Evolutionary conservation across 495 filamentous ascomycete genomes (phyloP), one percentile per base, ranked within the genome.

Genomic region (Umbilicaria muhlenbergii): DNA sequence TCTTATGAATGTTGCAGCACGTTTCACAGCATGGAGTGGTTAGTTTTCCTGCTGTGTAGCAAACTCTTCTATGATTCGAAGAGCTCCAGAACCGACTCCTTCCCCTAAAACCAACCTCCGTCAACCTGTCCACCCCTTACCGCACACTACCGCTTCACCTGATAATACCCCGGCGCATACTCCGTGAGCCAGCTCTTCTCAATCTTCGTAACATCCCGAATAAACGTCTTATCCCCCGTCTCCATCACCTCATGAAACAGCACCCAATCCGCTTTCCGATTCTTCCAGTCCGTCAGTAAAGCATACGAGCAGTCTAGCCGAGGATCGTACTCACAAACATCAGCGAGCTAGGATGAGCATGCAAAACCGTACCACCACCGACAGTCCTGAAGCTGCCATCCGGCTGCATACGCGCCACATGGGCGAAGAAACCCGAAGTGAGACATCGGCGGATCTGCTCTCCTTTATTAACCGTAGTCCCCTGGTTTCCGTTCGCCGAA

Each of bases 201-300:
- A 45, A 96, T 86, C 67, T 81, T 87, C 5, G 81, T 91, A 42
- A 94, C 65, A 64, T 98, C 91, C 36, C 88, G 71, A 43, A 98
- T 94, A 50, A 80, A 96, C 0, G 74, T 87, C 67, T 95, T 96
- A 44, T 74, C 72, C 13, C 84, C 81, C 16, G 84, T 92, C 61
- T 98, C 87, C 68, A 94, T 76, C 41, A 95, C 76, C 58, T 96
- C 92, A 54, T 92, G 83, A 55, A 96, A 98, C 35, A 98, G 76
- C 10, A 98, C 88, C 91, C 91, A 98, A 51, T 96, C 89, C 14
- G 84, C 86, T 67, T 93, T 95, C 36, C 91, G 77, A 62, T 95
- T 94, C 75, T 79, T 47, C 34, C 2, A 13, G 32, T 48, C 32
- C 54, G 47, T 58, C 41, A 63, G 53, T 37, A 50, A 32, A 46